A percentile compares a stretch with the other conserved stretches of the same genome.
Evolutionary conservation across 116 monocot species (phyloP).

Genomic region (Iris pallida): DNA sequence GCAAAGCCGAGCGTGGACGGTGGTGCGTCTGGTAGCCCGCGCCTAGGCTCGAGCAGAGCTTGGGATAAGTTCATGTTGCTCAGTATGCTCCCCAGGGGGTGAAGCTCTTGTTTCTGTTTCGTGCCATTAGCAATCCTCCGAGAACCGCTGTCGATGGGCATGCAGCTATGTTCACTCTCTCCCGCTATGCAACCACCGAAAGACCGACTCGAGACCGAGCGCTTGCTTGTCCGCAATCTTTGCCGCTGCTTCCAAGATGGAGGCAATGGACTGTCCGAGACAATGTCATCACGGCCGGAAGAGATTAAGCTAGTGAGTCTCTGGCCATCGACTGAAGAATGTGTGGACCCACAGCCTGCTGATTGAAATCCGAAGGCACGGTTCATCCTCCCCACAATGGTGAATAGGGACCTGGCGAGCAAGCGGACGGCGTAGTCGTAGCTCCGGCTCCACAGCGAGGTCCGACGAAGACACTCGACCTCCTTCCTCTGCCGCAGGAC

Average conservation of each 20-base stretch:
- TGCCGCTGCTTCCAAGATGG: not conserved
- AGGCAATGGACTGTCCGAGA: no score
- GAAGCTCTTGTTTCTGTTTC: not conserved
- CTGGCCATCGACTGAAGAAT: not conserved
- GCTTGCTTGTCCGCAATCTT: slow-evolving; percentile 8
- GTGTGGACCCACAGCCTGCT: no score
- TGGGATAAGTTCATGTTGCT: slow-evolving; percentile 3
- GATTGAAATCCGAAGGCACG: slow-evolving; percentile 28
- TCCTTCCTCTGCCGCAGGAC: slow-evolving; percentile 57
- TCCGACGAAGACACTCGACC: slow-evolving; percentile 43
- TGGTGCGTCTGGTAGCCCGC: slow-evolving; percentile 16
- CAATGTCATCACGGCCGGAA: no score
- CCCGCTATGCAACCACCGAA: slow-evolving; percentile 31
- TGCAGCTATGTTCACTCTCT: slow-evolving; percentile 21
- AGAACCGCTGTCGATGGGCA: not conserved
- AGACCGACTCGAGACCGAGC: slow-evolving; percentile 15
- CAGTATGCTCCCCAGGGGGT: not conserved
- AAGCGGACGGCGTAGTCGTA: slow-evolving; percentile 50
- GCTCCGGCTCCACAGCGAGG: slow-evolving; percentile 61
- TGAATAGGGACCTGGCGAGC: slow-evolving; percentile 59
- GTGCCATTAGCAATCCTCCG: not conserved
- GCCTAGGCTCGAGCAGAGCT: slow-evolving; percentile 23
- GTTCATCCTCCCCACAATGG: slow-evolving; percentile 36
- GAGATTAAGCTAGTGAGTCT: no score
- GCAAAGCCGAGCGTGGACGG: slow-evolving; percentile 59